Percentiles rank a stretch among this genome's conserved stretches.
phyloP scores from a whole-genome alignment of 805 yeast genomes.

The Wickerhamiella siamensis region DNA sequence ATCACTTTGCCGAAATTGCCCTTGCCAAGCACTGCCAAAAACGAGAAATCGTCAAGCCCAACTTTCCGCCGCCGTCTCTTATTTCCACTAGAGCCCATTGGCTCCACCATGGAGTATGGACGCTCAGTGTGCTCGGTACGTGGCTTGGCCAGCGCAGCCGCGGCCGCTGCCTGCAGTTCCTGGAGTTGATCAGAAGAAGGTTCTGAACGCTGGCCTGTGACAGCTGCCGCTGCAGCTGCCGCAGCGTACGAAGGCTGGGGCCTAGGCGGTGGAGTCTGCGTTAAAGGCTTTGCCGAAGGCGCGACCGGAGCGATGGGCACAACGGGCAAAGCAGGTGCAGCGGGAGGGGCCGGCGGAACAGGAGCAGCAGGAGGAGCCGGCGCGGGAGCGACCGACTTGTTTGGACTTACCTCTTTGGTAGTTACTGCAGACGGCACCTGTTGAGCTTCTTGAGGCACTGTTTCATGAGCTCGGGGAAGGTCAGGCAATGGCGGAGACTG shows the following conservation, averaged over 20 bases:
- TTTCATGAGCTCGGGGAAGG: too few species aligned
- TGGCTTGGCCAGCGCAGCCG: not conserved
- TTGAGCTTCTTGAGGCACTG: too few species aligned
- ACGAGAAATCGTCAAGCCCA: conserved; percentile 89
- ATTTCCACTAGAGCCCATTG: not conserved
- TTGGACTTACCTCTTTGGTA: too few species aligned
- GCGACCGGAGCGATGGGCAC: not conserved
- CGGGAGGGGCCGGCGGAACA: not conserved
- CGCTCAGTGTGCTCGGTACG: conserved; percentile 1
- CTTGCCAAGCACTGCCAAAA: conserved; percentile 88
- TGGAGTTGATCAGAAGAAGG: not conserved
- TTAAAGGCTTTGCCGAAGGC: not conserved
- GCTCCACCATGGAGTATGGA: conserved; percentile 2
- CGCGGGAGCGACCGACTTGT: not conserved
- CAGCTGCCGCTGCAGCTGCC: conserved; percentile 1
- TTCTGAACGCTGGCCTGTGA: not conserved
- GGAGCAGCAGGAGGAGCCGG: not conserved
- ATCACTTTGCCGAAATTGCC: conserved; percentile 98
- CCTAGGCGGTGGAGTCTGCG: not conserved
- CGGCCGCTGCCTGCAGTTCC: not conserved
- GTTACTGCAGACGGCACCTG: too few species aligned
- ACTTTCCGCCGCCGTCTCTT: conserved; percentile 25
- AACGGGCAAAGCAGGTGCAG: not conserved
- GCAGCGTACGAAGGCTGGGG: not conserved
- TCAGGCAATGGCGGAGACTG: too few species aligned